Evolutionary conservation across 1,284 basidiomycete species (phyloP).

Genomic region (Cryptococcus sp.): DNA sequence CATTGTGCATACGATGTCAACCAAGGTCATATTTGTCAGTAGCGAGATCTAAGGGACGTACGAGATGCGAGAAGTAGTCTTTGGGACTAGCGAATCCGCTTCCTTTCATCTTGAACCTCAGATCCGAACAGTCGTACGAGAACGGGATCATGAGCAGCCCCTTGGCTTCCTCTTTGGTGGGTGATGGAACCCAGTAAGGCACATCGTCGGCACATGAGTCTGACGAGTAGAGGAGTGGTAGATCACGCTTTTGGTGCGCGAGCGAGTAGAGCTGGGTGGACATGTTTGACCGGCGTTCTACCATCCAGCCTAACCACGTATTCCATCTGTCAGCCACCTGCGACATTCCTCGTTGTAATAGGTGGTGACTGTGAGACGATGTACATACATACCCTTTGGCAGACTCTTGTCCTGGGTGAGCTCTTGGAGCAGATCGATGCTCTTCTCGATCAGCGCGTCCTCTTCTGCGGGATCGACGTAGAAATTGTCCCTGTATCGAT

Average conservation of each 20-base stretch:
- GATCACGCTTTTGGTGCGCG: constrained; percentile 11
- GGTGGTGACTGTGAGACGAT: background rate
- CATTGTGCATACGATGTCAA: background rate
- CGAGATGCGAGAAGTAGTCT: constrained; percentile 22
- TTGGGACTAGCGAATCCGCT: constrained; percentile 26
- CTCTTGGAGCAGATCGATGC: constrained; percentile 38
- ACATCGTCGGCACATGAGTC: constrained; percentile 48
- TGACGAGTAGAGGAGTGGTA: constrained; percentile 26
- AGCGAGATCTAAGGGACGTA: background rate
- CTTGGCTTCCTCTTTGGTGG: constrained; percentile 14
- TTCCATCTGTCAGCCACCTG: background rate
- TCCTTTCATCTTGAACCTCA: constrained; percentile 24
- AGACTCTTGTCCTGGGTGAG: constrained; percentile 35
- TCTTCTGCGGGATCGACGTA: constrained; percentile 42
- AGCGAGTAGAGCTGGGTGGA: constrained; percentile 27
- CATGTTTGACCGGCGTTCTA: constrained; percentile 26
- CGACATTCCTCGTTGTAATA: too few species aligned
- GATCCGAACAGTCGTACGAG: constrained; percentile 33
- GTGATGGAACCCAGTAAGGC: constrained; percentile 48
- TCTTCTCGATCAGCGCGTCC: constrained; percentile 35
- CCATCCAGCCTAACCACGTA: constrained; percentile 22
- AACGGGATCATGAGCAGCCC: constrained; percentile 40
- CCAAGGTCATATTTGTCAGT: too few species aligned
- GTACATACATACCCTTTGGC: constrained; percentile 20
- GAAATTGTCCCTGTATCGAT: constrained; percentile 49